Conservation (phyloP, 2,329 filamentous ascomycete species). For the Cladobotryum protrusum region DNA sequence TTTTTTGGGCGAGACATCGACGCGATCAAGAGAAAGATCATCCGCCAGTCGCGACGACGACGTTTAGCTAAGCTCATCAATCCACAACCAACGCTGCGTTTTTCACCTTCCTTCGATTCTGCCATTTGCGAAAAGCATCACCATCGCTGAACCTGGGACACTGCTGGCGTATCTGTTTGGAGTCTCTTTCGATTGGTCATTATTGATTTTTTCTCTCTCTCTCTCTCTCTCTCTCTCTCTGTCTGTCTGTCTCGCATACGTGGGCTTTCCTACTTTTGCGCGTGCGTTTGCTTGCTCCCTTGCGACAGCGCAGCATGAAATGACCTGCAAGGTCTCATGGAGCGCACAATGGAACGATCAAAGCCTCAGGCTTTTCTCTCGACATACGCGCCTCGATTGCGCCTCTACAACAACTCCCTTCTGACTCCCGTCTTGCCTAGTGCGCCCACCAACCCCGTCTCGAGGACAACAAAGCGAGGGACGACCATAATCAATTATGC, state of each 20-base stretch:
- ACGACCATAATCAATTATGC: slow-evolving; percentile 97
- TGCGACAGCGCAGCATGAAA: slow-evolving; percentile 23
- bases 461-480: slow-evolving; percentile 92
- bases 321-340: slow-evolving; percentile 18
- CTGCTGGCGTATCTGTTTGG: slow-evolving; percentile 1
- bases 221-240: background rate
- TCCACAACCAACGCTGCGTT: background rate
- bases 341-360: slow-evolving; percentile 42
- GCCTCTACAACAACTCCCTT: slow-evolving; percentile 86
- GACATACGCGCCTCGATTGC: slow-evolving; percentile 84
- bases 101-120: background rate
- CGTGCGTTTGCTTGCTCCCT: slow-evolving; percentile 9
- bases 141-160: background rate
- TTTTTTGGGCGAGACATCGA: slow-evolving; percentile 14
- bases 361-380: slow-evolving; percentile 82
- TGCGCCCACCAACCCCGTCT: slow-evolving; percentile 55
- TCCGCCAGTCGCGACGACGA: slow-evolving; percentile 13
- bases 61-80: background rate
- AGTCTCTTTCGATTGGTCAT: background rate
- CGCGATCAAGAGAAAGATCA: slow-evolving; percentile 14
- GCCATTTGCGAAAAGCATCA: background rate
- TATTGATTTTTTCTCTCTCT: background rate
- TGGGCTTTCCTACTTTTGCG: slow-evolving; percentile 7
- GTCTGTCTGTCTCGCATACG: slow-evolving; percentile 1
- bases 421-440: slow-evolving; percentile 77